Percentiles rank a stretch among this genome's conserved stretches.
Conservation (phyloP, 2,329 filamentous ascomycete genomes). For the Aspergillus pseudonomiae region DNA sequence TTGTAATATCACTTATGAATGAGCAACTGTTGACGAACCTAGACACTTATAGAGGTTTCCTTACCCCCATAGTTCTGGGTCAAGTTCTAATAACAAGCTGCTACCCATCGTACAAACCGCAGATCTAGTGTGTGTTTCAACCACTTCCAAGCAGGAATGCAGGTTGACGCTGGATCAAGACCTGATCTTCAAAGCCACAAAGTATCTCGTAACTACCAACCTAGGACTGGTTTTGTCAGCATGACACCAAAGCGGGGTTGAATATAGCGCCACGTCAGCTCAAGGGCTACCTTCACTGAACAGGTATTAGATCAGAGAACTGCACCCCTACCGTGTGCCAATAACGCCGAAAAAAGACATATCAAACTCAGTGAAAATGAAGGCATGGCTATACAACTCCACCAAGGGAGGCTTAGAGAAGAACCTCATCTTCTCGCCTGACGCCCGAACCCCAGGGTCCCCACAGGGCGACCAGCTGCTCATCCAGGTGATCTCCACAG, state of each 20-base stretch:
- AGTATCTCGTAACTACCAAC: neutral
- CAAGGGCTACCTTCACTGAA: neutral
- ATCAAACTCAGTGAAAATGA: constrained; percentile 45
- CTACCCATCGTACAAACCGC: too few relatives aligned
- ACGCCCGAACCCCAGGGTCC: constrained; percentile 46
- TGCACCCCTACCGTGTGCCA: neutral
- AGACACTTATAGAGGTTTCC: too few relatives aligned
- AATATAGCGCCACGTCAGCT: neutral
- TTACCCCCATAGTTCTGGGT: too few relatives aligned
- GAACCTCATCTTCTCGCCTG: constrained; percentile 52
- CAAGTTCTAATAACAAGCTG: too few relatives aligned
- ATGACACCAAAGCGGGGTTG: neutral
- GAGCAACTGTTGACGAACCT: too few relatives aligned
- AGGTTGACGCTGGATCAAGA: too few relatives aligned
- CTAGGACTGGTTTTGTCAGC: neutral
- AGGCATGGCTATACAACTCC: constrained; percentile 60
- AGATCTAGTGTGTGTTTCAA: too few relatives aligned
- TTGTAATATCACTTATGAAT: neutral
- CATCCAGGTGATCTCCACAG: constrained; percentile 56
- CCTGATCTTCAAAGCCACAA: neutral
- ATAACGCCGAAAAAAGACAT: neutral
- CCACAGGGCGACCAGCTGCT: constrained; percentile 53
- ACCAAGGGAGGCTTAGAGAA: constrained; percentile 55
- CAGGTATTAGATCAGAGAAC: neutral
- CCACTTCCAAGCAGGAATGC: too few relatives aligned